Base-by-base conservation (phyloP, 441 rosid genomes). In the Daphne laureola region DNA sequence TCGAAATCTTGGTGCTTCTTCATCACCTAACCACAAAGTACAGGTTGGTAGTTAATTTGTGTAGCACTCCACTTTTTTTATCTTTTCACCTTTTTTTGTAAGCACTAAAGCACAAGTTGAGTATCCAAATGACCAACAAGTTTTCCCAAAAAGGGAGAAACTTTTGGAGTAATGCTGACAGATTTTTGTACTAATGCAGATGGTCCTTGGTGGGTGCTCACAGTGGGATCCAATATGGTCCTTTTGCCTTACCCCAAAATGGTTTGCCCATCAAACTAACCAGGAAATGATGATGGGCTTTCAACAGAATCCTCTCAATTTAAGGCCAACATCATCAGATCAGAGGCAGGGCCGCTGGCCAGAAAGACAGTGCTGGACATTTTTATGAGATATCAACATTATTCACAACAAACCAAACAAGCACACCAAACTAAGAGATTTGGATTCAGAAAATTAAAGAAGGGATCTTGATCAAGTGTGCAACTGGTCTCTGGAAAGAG, bases 201-300 rank as follows among this genome's bases (percentile, higher is more conserved):
- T 93, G 97, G 97, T 63, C 73, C 50, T 23, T 76, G 40, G 80
- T 62, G 72, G 95, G 95, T 60, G 51, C 78, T 14, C 72, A 73
- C 46, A 73, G 64, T 31, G 97, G 96, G 54, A 89, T 89, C 50
- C 97, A 93, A 77, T 93, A 93, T 71, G 88, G 86, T 40, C 98
- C 98, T n/a, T 93, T 93, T 64, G 87, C 92, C 35, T 96, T 93
- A 62, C 98, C 98, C 69, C 87, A 83, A 70, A 80, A 87, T 58
- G 98, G 98, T 17, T 71, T 93, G 67, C 96, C 97, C 59, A 80
- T 93, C 69, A 70, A 62, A 61, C 46, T 93, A 57, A 63, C 73
- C 61, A 62, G 61, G 40, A 91, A 78, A 72, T n/a, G 61, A 72
- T n/a, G 61, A 18, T 72, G 67, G 55, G 21, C 5, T 15, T 31